A percentile compares a stretch with the other conserved stretches of the same genome.
These are phyloP conservation scores for Exserohilum rostratum DNA, from an alignment of 2,329 filamentous ascomycete species.

Conservation along the genomic window DNA sequence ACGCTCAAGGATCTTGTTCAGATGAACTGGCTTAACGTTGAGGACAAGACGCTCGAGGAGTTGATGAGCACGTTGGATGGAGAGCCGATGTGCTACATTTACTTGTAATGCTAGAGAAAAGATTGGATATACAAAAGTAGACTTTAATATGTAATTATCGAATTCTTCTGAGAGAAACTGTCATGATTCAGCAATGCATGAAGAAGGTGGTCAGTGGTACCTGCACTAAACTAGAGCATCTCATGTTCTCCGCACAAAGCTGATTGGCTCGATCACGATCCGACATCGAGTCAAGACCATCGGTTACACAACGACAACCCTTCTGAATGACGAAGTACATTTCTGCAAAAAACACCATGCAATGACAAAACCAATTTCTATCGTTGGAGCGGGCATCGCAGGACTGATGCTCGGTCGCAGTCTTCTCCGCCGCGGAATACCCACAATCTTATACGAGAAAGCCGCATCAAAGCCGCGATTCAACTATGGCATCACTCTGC, in stretches of 20 bases:
- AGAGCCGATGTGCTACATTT: slow-evolving; percentile 54
- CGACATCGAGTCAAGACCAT: background rate
- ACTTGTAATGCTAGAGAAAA: slow-evolving; percentile 26
- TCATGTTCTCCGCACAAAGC: background rate
- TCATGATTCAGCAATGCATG: no score
- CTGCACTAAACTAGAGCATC: background rate
- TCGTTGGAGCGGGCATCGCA: slow-evolving; percentile 55
- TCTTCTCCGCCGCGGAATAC: slow-evolving; percentile 42
- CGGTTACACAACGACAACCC: background rate
- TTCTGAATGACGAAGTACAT: background rate
- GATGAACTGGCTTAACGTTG: slow-evolving; percentile 44
- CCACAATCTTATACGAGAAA: slow-evolving; percentile 44
- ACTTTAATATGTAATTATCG: background rate
- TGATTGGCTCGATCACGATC: slow-evolving; percentile 5
- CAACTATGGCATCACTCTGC: slow-evolving; percentile 50
- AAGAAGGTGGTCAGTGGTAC: no score
- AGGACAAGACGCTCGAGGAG: slow-evolving; percentile 42
- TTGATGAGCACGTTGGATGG: slow-evolving; percentile 50
- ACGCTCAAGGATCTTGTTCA: slow-evolving; percentile 53
- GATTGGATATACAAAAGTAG: no score
- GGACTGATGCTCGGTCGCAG: slow-evolving; percentile 51
- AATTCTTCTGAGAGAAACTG: no score
- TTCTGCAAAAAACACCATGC: slow-evolving; percentile 4
- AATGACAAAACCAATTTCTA: slow-evolving; percentile 40
- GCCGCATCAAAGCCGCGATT: slow-evolving; percentile 31